phyloP scores from a whole-genome alignment of 768 basidiomycete species.

The Pisolithus marmoratus region DNA sequence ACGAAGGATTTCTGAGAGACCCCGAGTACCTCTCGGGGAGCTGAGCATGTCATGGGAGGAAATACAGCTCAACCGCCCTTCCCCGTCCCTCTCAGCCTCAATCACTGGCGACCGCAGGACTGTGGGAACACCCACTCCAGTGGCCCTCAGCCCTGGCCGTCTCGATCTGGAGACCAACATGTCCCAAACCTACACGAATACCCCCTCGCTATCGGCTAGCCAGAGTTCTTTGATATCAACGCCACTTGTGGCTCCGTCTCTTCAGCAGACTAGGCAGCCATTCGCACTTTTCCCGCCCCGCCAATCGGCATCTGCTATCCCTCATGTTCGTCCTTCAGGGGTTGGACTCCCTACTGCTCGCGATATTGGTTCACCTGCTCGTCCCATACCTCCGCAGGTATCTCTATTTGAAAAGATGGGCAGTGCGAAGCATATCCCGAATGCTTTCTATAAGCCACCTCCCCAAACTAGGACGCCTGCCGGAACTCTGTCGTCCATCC shows the following conservation, averaged over 20 bases:
- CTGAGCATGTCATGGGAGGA: conserved; percentile 65
- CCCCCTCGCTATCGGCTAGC: background rate
- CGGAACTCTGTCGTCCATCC: background rate
- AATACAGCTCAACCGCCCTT: conserved; percentile 21
- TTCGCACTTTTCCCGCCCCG: conserved; percentile 1
- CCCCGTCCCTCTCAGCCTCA: conserved; percentile 3
- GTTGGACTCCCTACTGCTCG: conserved; percentile 1
- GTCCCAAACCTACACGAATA: background rate
- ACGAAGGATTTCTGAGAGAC: background rate
- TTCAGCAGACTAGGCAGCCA: background rate
- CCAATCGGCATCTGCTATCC: conserved; percentile 1
- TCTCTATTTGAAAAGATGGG: conserved; percentile 39
- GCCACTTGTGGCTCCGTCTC: background rate
- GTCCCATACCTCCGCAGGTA: conserved; percentile 5
- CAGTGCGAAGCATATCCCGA: conserved; percentile 48
- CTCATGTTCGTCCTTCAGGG: conserved; percentile 11
- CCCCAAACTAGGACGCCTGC: background rate
- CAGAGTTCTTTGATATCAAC: background rate
- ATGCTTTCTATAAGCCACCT: conserved; percentile 65
- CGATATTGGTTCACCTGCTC: background rate
- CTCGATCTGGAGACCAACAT: background rate
- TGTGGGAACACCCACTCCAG: conserved; percentile 7
- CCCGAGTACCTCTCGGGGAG: conserved; percentile 17
- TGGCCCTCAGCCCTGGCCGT: conserved; percentile 11
- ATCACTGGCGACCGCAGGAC: background rate